Conservation (phyloP, 257 asterid species). For the Linaria vulgaris region DNA sequence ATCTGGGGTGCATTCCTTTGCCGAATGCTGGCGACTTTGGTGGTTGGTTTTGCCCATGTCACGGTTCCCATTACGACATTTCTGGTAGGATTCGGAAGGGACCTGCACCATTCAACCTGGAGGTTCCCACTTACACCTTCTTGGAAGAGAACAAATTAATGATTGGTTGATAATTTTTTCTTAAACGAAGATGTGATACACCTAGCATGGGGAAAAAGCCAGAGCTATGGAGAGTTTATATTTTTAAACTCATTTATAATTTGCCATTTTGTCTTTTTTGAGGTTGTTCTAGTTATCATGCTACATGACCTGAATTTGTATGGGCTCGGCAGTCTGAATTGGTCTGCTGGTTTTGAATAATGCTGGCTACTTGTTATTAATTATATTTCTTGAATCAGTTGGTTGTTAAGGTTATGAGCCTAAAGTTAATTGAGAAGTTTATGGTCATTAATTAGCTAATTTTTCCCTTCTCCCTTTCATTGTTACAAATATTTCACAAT, state of each 20-base stretch:
- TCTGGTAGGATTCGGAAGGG: conserved; percentile 93
- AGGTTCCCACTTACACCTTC: conserved; percentile 77
- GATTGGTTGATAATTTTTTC: conserved; percentile 50
- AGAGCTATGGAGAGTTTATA: conserved; percentile 19
- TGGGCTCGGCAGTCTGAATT: conserved; percentile 20
- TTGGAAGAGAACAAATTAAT: conserved; percentile 74
- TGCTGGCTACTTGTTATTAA: conserved; percentile 24
- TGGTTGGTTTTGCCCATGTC: conserved; percentile 98
- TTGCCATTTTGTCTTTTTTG: conserved; percentile 13
- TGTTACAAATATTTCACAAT: too few species aligned
- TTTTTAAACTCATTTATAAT: conserved; percentile 13
- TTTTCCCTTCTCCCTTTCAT: too few species aligned
- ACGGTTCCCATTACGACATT: conserved; percentile 82
- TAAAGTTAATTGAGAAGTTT: conserved; percentile 22
- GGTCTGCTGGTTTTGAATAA: conserved; percentile 28
- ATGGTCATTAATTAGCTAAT: background rate
- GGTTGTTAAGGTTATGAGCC: conserved; percentile 17
- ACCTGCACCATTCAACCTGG: conserved; percentile 86
- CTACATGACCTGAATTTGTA: conserved; percentile 12
- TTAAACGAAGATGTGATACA: conserved; percentile 1
- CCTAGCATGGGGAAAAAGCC: conserved; percentile 5
- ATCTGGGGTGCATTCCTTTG: conserved; percentile 83
- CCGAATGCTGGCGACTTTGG: conserved; percentile 97
- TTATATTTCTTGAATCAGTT: conserved; percentile 10
- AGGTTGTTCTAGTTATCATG: conserved; percentile 16